Evolutionary conservation across 148 eudicot genomes (phyloP).

Genomic region (Rhododendron kiyosumense): DNA sequence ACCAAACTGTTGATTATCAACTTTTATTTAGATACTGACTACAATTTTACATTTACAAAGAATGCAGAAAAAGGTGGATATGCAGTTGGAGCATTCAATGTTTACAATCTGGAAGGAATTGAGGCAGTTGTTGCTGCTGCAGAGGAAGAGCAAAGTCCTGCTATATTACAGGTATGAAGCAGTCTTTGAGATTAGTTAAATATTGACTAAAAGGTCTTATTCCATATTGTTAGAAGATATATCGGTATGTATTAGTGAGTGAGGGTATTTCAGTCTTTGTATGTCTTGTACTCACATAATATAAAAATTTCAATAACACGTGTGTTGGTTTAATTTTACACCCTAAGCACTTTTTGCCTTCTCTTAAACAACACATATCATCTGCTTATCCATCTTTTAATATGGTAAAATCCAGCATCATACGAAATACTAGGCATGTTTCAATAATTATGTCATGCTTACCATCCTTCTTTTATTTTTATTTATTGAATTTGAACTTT

Average conservation of each 20-base stretch:
- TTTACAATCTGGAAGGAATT: slow-evolving; percentile 92
- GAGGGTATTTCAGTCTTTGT: not conserved
- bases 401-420: not conserved
- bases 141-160: slow-evolving; percentile 83
- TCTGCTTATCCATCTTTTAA: not conserved
- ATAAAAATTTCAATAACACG: not conserved
- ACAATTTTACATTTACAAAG: slow-evolving; percentile 28
- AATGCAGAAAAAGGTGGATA: slow-evolving; percentile 87
- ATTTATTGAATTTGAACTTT: not conserved
- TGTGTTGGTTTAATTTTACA: not conserved
- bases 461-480: not conserved
- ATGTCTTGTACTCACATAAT: not conserved
- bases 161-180: slow-evolving; percentile 80
- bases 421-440: not conserved
- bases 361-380: not conserved
- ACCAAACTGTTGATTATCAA: not conserved
- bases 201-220: not conserved
- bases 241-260: not conserved
- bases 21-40: slow-evolving; percentile 11
- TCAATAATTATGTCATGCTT: not conserved
- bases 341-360: not conserved
- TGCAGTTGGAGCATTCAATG: slow-evolving; percentile 98
- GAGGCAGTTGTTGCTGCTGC: slow-evolving; percentile 96
- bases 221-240: too few species aligned
- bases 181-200: not conserved